Evolutionary conservation across 192 early-diverging fungal genomes (phyloP).

Genomic region (Backusella sp.): DNA sequence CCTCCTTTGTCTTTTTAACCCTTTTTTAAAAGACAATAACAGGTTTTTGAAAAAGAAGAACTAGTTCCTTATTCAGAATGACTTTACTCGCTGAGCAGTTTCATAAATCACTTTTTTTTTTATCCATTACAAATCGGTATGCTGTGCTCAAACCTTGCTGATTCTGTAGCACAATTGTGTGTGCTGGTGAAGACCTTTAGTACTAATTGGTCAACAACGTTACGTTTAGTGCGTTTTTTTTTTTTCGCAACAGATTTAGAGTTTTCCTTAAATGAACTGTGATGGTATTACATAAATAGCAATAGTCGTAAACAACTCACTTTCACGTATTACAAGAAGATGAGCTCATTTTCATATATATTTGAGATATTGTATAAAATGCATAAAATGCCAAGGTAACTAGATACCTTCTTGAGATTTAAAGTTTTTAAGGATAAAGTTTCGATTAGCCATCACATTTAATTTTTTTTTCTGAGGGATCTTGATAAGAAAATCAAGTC

Average conservation of each 20-base stretch:
- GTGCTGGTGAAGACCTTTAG: background rate
- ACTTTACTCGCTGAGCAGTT: background rate
- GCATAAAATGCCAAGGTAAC: background rate
- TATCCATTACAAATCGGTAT: background rate
- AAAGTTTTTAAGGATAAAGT: background rate
- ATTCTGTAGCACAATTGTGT: background rate
- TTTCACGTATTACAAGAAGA: background rate
- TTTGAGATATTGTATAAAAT: background rate
- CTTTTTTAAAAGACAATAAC: background rate
- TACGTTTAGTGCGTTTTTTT: background rate
- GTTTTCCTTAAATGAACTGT: background rate
- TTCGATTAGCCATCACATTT: background rate
- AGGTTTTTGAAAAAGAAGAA: background rate
- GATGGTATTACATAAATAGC: background rate
- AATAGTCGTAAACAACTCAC: background rate
- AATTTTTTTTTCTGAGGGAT: background rate
- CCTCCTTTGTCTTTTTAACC: background rate
- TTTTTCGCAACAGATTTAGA: background rate
- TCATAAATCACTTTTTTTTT: background rate
- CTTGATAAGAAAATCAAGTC: background rate
- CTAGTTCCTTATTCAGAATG: background rate
- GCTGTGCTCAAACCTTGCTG: background rate
- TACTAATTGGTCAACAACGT: background rate
- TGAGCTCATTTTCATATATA: background rate
- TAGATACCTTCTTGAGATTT: too few species aligned